These are phyloP conservation scores for Fusarium sp. DNA, from an alignment of 2,329 filamentous ascomycete genomes.

Conservation along the genomic window DNA sequence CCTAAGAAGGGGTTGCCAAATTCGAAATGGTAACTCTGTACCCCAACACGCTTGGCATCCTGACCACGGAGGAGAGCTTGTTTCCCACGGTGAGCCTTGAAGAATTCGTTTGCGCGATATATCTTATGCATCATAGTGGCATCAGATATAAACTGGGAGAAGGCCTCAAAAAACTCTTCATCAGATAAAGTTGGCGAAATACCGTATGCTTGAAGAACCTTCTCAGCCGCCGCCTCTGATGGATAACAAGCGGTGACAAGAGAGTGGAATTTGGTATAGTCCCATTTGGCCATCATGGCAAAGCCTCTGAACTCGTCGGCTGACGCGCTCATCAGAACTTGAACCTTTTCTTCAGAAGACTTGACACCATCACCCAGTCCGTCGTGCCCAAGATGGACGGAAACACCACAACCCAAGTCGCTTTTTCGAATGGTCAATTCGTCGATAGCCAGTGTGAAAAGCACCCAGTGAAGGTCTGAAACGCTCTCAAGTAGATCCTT, in stretches of 20 bases:
- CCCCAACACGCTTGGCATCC: neutral
- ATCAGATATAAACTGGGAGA: neutral
- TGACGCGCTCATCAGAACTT: neutral
- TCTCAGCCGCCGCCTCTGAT: neutral
- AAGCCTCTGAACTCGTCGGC: neutral
- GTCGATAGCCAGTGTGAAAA: neutral
- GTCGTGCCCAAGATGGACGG: neutral
- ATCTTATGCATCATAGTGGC: neutral
- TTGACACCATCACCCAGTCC: neutral
- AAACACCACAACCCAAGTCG: neutral
- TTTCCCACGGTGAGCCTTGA: neutral
- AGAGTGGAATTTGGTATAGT: neutral
- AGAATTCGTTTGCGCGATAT: neutral
- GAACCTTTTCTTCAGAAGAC: neutral
- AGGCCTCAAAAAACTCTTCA: neutral
- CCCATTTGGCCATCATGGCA: neutral
- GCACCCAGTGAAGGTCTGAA: neutral
- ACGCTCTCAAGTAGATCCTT: neutral
- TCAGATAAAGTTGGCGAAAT: neutral
- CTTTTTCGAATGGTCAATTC: neutral
- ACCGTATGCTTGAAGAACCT: neutral
- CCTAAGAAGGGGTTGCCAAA: neutral
- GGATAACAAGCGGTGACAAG: neutral
- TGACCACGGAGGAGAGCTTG: neutral
- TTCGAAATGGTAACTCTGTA: neutral